Evolutionary conservation across 176 grass and related monocot species (phyloP).

Genomic region (Zoysia japonica): DNA sequence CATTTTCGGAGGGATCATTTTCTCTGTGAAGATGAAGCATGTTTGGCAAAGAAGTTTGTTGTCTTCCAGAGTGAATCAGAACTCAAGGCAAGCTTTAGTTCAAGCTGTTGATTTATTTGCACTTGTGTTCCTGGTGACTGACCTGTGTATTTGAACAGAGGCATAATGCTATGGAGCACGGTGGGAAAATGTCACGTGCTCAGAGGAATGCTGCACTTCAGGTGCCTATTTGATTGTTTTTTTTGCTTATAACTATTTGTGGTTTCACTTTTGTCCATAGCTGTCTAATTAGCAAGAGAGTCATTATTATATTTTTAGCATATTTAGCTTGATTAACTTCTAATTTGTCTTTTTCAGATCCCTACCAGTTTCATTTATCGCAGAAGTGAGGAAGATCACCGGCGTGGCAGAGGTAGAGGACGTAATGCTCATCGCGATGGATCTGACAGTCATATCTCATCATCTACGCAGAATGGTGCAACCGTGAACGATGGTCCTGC

Average conservation of each 20-base stretch:
- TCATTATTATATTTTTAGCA: background rate
- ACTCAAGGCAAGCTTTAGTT: constrained; percentile 63
- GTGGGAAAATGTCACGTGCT: constrained; percentile 78
- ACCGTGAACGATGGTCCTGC: constrained; percentile 30
- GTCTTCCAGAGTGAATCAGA: constrained; percentile 83
- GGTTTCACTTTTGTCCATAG: background rate
- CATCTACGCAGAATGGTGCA: constrained; percentile 49
- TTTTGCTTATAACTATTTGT: background rate
- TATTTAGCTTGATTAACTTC: constrained; percentile 22
- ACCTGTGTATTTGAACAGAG: constrained; percentile 58
- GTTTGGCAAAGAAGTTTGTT: constrained; percentile 84
- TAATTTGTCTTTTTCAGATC: constrained; percentile 66
- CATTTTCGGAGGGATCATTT: constrained; percentile 97
- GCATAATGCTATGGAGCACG: constrained; percentile 93
- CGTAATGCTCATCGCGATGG: constrained; percentile 50
- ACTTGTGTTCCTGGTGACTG: background rate
- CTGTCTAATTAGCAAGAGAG: constrained; percentile 1
- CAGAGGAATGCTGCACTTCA: constrained; percentile 92
- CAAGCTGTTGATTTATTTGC: constrained; percentile 15
- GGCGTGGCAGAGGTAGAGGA: constrained; percentile 74
- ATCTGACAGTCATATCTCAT: constrained; percentile 41
- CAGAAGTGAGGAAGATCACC: constrained; percentile 74
- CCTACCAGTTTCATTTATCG: constrained; percentile 95
- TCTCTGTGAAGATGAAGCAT: constrained; percentile 80
- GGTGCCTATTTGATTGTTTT: constrained; percentile 41